phyloP scores from a whole-genome alignment of 2,329 filamentous ascomycete species.

The Aspergillus brunneoviolaceus region DNA sequence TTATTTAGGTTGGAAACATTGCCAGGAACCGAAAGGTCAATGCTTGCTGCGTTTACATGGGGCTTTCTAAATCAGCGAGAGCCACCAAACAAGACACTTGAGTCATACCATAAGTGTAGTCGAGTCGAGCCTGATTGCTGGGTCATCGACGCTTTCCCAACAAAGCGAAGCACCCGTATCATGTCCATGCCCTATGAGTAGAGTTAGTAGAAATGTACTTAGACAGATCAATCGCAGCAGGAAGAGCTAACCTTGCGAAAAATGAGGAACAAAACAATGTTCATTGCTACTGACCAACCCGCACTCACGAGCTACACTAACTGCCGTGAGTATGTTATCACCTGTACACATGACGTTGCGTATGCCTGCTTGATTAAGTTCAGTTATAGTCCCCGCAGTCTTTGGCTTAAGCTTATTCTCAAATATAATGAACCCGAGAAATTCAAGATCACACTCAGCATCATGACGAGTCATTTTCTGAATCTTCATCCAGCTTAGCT shows the following conservation, averaged over 20 bases:
- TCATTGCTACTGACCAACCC: conserved; percentile 74
- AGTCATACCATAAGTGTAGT: conserved; percentile 66
- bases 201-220: neutral
- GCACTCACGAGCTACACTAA: conserved; percentile 92
- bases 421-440: conserved; percentile 95
- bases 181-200: conserved; percentile 60
- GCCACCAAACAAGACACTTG: conserved; percentile 47
- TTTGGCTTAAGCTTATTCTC: conserved; percentile 96
- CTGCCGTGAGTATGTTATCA: conserved; percentile 94
- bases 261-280: conserved; percentile 91
- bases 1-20: conserved; percentile 78
- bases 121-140: conserved; percentile 72
- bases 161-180: conserved; percentile 71
- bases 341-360: conserved; percentile 94
- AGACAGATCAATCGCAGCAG: neutral
- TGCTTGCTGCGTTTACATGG: conserved; percentile 58
- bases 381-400: conserved; percentile 76
- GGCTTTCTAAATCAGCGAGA: conserved; percentile 51
- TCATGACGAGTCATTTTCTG: conserved; percentile 90
- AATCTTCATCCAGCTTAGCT: conserved; percentile 88
- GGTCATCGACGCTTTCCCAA: conserved; percentile 96
- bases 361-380: conserved; percentile 80
- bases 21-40: conserved; percentile 80
- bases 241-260: conserved; percentile 60
- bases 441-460: conserved; percentile 79